Conservation (phyloP, 1,139 yeast species). For the Kodamaea suecica region DNA sequence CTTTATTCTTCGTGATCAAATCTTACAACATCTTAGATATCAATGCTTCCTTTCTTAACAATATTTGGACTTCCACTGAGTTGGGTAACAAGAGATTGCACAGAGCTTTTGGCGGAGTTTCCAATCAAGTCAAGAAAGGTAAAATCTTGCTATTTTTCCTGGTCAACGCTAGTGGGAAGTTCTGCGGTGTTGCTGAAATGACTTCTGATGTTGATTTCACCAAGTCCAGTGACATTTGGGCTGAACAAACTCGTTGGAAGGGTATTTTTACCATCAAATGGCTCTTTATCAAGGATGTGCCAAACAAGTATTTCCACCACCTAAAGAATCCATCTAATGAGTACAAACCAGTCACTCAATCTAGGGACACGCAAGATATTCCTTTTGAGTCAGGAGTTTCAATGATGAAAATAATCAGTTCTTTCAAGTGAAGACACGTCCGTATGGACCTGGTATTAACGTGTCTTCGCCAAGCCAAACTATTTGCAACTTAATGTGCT, state of each 20-base stretch:
- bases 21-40: constrained; percentile 51
- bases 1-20: constrained; percentile 56
- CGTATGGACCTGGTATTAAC: too few relatives aligned
- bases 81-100: constrained; percentile 53
- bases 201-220: constrained; percentile 34
- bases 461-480: too few relatives aligned
- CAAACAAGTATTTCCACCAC: constrained; percentile 45
- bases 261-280: constrained; percentile 54
- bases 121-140: constrained; percentile 19
- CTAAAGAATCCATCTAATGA: constrained; percentile 45
- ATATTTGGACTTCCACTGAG: constrained; percentile 60
- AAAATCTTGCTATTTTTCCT: constrained; percentile 51
- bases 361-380: constrained; percentile 60
- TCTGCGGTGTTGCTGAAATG: constrained; percentile 66
- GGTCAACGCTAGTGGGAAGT: constrained; percentile 57
- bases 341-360: constrained; percentile 51
- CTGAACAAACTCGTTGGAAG: constrained; percentile 47
- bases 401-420: constrained; percentile 45
- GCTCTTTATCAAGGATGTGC: constrained; percentile 49
- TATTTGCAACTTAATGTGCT: too few relatives aligned
- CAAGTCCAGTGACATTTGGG: constrained; percentile 45
- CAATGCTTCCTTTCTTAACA: constrained; percentile 45
- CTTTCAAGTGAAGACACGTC: constrained; percentile 21
- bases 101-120: constrained; percentile 28
- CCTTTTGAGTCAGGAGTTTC: constrained; percentile 44